phyloP scores from a whole-genome alignment of 1,284 basidiomycete species.

The Tylopilus sp. region DNA sequence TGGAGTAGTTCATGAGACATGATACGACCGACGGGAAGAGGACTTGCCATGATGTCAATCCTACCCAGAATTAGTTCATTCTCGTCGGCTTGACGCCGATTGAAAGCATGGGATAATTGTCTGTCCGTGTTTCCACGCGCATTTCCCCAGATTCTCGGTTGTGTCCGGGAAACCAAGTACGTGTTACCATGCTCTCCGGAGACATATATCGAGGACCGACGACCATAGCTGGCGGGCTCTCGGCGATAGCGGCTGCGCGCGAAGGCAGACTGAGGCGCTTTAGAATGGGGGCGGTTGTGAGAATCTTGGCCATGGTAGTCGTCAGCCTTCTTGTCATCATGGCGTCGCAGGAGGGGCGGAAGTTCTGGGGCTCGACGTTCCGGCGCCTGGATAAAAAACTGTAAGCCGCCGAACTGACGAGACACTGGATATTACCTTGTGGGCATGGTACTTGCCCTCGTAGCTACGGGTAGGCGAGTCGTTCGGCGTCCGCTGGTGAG shows the following conservation, averaged over 20 bases:
- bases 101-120: background rate
- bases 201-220: slow-evolving; percentile 23
- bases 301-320: background rate
- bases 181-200: slow-evolving; percentile 21
- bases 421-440: slow-evolving; percentile 5
- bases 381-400: background rate
- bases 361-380: background rate
- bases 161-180: slow-evolving; percentile 19
- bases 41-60: slow-evolving; percentile 47
- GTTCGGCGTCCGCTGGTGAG: background rate
- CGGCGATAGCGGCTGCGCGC: slow-evolving; percentile 21
- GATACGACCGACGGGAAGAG: background rate
- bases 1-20: background rate
- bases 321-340: background rate
- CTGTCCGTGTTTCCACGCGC: background rate
- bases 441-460: slow-evolving; percentile 3
- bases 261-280: slow-evolving; percentile 16
- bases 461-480: background rate
- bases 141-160: slow-evolving; percentile 3
- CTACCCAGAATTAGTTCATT: slow-evolving; percentile 38
- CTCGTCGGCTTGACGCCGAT: slow-evolving; percentile 15
- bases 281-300: background rate
- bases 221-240: background rate
- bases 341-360: slow-evolving; percentile 21
- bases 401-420: background rate